These are phyloP conservation scores for Aureobasidium mangrovei DNA, from an alignment of 2,329 filamentous ascomycete genomes.

Conservation along the genomic window DNA sequence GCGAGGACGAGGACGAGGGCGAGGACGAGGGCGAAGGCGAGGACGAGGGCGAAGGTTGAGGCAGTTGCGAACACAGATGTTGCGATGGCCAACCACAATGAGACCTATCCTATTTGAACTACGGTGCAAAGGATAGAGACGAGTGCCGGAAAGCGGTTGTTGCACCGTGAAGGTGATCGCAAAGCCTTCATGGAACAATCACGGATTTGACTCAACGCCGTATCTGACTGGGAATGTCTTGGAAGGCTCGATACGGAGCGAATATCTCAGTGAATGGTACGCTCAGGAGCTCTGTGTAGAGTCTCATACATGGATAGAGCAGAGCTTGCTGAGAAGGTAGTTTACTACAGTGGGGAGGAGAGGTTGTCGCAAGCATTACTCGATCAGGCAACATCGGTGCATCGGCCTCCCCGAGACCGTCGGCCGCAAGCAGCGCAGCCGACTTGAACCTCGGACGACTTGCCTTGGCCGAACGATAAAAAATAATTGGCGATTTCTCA, in stretches of 20 bases:
- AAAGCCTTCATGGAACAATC: neutral
- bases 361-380: slow-evolving; percentile 1
- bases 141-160: too few relatives aligned
- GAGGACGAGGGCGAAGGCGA: too few relatives aligned
- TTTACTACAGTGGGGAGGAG: neutral
- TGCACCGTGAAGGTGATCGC: neutral
- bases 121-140: too few relatives aligned
- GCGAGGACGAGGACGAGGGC: too few relatives aligned
- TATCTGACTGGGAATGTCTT: neutral
- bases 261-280: neutral
- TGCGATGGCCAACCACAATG: neutral
- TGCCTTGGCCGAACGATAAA: slow-evolving; percentile 8
- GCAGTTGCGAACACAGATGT: neutral
- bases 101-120: too few relatives aligned
- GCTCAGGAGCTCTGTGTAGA: neutral
- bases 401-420: neutral
- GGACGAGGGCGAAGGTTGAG: too few relatives aligned
- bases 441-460: neutral
- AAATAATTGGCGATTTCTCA: slow-evolving; percentile 1
- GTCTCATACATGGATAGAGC: neutral
- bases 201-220: neutral
- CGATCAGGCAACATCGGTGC: neutral
- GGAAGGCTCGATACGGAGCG: neutral
- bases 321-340: neutral
- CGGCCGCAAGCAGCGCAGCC: neutral